Base-by-base conservation (phyloP, 2,329 filamentous ascomycete genomes). In the Ophiocordyceps robertsii region DNA sequence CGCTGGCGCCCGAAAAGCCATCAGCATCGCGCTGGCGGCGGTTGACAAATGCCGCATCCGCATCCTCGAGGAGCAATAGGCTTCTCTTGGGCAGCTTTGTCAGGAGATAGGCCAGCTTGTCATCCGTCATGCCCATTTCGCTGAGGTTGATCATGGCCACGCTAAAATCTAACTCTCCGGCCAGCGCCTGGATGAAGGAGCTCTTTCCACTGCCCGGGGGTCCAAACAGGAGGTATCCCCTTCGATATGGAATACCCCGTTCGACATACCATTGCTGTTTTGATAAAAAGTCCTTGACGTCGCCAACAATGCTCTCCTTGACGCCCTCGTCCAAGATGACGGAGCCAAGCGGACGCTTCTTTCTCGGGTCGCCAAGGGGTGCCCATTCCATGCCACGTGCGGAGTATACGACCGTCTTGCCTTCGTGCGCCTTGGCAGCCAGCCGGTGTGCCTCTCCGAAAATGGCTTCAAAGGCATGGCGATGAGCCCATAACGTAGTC, bases 151-250 rank as follows among this genome's bases (percentile, higher is more conserved):
- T 71, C 65, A 95, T 89, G 41, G 89, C 88, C 51, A 95, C 92
- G 53, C 85, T 85, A 60, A 90, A 95, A 58, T 95, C 86, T 44
- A 95, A 64, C 55, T 92, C 81, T n/a, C 88, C 90, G 1, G 92
- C 92, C 36, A 98, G 67, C 0, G 92, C 89, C 61, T 95, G 88
- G 48, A 98, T 95, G 53, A 98, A 96, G 0, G 87, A 94, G 46
- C 84, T 95, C 67, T 94, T 96, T 31, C 87, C 93, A 36, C 84
- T 94, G 0, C 89, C 89, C 0, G 89, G 89, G 4, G 89, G 88
- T 0, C 89, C 89, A 54, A 92, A 87, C 0, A 95, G 72, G 8
- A 95, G 71, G 56, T 95, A 95, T 1, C 89, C 90, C 44, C 89
- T 72, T 16, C 89, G 77, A 55, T 95, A 95, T 0, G 90, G 90